phyloP scores from a whole-genome alignment of 1,284 basidiomycete species.

The Papiliotrema flavescens region DNA sequence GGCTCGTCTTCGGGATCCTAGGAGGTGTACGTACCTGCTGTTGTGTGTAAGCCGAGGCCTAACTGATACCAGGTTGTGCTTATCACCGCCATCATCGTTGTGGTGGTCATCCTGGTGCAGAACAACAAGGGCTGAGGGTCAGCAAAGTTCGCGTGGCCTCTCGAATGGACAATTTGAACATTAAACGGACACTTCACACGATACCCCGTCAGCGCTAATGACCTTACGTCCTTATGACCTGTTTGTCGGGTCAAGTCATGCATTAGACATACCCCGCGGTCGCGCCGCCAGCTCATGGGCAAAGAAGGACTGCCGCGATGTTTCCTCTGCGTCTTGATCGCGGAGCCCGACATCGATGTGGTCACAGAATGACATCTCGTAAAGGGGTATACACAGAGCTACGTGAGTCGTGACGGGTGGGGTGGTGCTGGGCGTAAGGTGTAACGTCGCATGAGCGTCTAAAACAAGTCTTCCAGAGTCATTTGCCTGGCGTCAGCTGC shows the following conservation, averaged over 20 bases:
- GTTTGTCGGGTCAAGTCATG: too few relatives aligned
- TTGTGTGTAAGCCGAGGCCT: not conserved
- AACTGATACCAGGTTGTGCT: not conserved
- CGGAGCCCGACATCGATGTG: not conserved
- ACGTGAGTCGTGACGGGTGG: not conserved
- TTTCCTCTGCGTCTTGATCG: too few relatives aligned
- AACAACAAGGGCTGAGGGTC: not conserved
- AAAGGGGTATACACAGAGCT: slow-evolving; percentile 1
- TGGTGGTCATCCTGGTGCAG: not conserved
- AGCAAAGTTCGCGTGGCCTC: too few relatives aligned
- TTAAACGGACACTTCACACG: too few relatives aligned
- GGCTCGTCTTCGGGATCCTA: slow-evolving; percentile 12
- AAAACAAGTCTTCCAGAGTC: slow-evolving; percentile 92
- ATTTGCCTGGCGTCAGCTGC: slow-evolving; percentile 68
- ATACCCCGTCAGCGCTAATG: too few relatives aligned
- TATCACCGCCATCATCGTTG: not conserved
- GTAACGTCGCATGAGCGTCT: slow-evolving; percentile 1
- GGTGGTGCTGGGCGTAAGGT: not conserved
- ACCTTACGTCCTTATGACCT: too few relatives aligned
- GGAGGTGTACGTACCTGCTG: slow-evolving; percentile 12
- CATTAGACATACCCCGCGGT: too few relatives aligned
- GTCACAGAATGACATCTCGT: not conserved
- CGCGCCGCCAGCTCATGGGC: too few relatives aligned
- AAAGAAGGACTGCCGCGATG: too few relatives aligned
- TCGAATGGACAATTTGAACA: too few relatives aligned